Evolutionary conservation across 169 alveolate species (phyloP), one percentile per base, ranked within the genome.

Genomic region (Plasmodium cynomolgi): DNA sequence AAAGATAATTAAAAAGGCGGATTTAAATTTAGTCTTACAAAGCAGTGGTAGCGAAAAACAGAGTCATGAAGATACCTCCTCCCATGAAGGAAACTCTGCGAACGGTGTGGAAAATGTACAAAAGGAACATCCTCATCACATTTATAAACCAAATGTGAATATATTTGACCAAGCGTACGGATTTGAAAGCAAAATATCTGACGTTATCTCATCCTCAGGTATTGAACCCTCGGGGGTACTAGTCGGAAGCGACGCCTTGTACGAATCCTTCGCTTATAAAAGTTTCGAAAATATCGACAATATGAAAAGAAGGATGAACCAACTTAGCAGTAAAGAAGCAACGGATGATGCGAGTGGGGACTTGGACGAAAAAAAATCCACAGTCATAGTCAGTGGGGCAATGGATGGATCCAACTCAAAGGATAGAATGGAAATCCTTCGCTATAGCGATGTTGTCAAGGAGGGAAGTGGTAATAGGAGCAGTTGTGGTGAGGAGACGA

Each of bases 261-360:
- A 91, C 41, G 92, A 91, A 82, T 81, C 95, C 44, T 91, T 91
- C 62, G 79, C 62, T 6, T 91, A 91, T 81, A 91, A 91, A 72
- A 91, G 84, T 72, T 20, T 81, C 20, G 84, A 15, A 72, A 37
- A 74, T 82, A 11, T 82, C 0, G 95, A 91, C n/a, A 13, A 34
- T 72, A 9, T 81, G 58, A 91, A 54, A 62, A 91, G 54, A 41
- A 77, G 58, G 23, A 33, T 29, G 34, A 71, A 73, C 34, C n/a
- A n/a, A 17, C n/a, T 15, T 33, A 84, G 33, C 83, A 41, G 77
- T n/a, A 84, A 9, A 39, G 39, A 41, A 58, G 58, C 54, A 33
- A 84, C 26, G 71, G 20, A 81, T 44, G 62, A 31, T 33, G 23
- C 13, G 20, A 50, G 34, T 31, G 37, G 23, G 41, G 34, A 34